phyloP scores from a whole-genome alignment of 2,329 filamentous ascomycete genomes.

The Ophiostoma piceae region DNA sequence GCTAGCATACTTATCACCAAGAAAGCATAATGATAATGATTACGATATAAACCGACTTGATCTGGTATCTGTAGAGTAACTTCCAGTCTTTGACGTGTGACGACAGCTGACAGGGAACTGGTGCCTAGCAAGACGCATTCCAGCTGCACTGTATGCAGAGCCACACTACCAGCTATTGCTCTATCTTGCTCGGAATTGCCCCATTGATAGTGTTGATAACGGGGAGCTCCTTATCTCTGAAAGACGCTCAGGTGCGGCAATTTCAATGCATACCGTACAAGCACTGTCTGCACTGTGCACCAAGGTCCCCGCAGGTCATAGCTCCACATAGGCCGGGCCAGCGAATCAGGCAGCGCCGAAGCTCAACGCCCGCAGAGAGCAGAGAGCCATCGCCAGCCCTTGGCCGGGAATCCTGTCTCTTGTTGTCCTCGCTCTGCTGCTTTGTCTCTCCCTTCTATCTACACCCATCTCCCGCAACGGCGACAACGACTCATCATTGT shows the following conservation, averaged over 20 bases:
- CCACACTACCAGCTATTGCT: not conserved
- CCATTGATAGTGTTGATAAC: constrained; percentile 5
- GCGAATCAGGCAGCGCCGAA: constrained; percentile 24
- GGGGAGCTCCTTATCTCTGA: constrained; percentile 19
- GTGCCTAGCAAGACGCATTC: constrained; percentile 4
- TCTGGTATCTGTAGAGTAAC: not conserved
- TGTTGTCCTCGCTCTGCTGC: not conserved
- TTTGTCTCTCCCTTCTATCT: too few relatives aligned
- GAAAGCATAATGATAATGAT: constrained; percentile 16
- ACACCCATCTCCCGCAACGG: not conserved
- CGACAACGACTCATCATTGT: not conserved
- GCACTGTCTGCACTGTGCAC: constrained; percentile 21
- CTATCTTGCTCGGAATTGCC: constrained; percentile 12
- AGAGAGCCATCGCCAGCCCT: constrained; percentile 17
- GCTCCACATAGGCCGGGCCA: constrained; percentile 15
- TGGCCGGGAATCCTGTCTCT: constrained; percentile 4
- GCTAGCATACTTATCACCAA: constrained; percentile 13
- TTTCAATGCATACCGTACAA: constrained; percentile 20
- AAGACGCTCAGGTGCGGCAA: constrained; percentile 22
- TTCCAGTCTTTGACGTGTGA: too few relatives aligned
- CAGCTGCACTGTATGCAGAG: not conserved
- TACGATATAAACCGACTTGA: not conserved
- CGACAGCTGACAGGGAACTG: not conserved
- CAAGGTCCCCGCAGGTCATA: constrained; percentile 20
- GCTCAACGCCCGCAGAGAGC: constrained; percentile 22